Evolutionary conservation across 192 early-diverging fungal species (phyloP), one percentile per base, ranked within the genome.

Genomic region (Podila horticola): DNA sequence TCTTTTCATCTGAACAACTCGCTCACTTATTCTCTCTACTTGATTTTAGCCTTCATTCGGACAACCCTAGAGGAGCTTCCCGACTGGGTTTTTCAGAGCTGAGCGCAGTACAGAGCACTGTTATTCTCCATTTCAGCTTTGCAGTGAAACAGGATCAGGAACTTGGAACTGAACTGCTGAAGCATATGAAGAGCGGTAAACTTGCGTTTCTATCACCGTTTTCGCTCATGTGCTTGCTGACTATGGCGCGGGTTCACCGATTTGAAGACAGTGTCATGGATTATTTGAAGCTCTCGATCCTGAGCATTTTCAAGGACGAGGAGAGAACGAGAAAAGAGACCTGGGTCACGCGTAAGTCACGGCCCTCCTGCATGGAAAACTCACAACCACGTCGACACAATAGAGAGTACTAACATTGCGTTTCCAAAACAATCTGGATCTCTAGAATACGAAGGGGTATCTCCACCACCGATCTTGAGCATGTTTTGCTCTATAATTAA

Each of bases 111-210:
- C 90, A 92, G 65, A 92, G 91, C 28, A 91, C 89, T 0, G 90
- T 91, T 11, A 88, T 94, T 74, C 85, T 93, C 58, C 92, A 94
- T 65, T 85, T 94, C 41, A 88, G 85, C 70, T 93, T 91, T 66
- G 90, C 88, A 28, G 87, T 93, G 30, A 91, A 90, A 60, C 93
- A 94, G 76, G 92, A 94, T 77, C 89, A 92, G 82, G 86, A 89
- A 58, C 64, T 90, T 31, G 89, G 89, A 11, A 66, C 36, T 2
- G 88, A 87, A 61, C 75, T 91, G 20, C 73, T 90, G 36, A 91
- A 89, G 50, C 87, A 85, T 19, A 86, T 86, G 38, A 88, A 86
- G 34, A 76, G 64, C 22, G 83, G 85, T 20, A 84, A 76, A 64
- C 58, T 67, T 22, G 69, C 72, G 0, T 74, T 73, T 31, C 66